Evolutionary conservation across 2,329 filamentous ascomycete genomes (phyloP).

Genomic region (Colletotrichum eleusines): DNA sequence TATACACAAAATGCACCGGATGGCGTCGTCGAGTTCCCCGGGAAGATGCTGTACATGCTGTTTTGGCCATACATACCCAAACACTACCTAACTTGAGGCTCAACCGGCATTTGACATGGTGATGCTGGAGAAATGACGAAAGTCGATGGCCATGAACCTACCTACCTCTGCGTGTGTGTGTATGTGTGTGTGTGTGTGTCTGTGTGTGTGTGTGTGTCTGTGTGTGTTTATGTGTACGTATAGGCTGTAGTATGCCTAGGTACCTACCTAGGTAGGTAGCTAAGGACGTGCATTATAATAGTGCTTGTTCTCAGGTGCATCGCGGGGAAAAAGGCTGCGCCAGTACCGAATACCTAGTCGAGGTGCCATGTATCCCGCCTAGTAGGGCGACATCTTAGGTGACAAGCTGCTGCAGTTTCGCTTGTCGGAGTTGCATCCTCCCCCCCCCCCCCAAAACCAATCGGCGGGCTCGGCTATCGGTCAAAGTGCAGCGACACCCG

Average conservation of each 20-base stretch:
- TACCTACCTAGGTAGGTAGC: too few species aligned
- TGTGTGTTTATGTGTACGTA: too few species aligned
- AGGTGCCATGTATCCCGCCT: too few species aligned
- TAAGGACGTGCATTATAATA: too few species aligned
- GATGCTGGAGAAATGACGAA: constrained; percentile 9
- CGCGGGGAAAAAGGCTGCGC: constrained; percentile 2
- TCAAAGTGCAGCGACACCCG: constrained; percentile 39
- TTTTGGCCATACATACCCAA: background rate
- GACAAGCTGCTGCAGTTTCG: background rate
- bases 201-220: too few species aligned
- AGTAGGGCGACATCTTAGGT: too few species aligned
- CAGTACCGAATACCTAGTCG: too few species aligned
- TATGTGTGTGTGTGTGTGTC: too few species aligned
- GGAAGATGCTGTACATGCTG: background rate
- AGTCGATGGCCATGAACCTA: constrained; percentile 7
- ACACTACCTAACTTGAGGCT: constrained; percentile 1
- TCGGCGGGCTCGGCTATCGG: constrained; percentile 35
- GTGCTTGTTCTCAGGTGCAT: too few species aligned
- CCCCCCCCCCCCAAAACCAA: too few species aligned
- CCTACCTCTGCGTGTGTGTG: too few species aligned
- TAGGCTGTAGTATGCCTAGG: too few species aligned
- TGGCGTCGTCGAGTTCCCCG: background rate
- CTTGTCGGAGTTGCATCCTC: constrained; percentile 25
- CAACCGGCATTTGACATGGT: background rate
- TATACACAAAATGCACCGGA: background rate